These are phyloP conservation scores for Podospora didyma DNA, from an alignment of 495 filamentous ascomycete species.

Conservation along the genomic window DNA sequence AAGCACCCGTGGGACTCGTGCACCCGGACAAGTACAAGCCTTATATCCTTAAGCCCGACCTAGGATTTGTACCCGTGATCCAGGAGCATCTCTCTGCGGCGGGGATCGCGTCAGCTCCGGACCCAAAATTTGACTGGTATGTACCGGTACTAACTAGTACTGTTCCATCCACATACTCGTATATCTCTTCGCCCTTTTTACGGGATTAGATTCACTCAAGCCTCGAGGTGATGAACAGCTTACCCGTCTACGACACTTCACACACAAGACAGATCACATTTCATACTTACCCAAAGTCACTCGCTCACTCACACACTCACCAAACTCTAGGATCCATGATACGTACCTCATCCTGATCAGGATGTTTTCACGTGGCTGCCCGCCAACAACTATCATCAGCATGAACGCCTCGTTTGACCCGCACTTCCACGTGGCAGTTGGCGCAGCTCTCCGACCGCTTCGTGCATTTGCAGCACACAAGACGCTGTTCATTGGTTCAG, in stretches of 20 bases:
- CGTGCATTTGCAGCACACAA: no score
- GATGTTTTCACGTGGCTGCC: slow-evolving; percentile 56
- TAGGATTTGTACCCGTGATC: slow-evolving; percentile 41
- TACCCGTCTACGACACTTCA: no score
- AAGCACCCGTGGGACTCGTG: slow-evolving; percentile 57
- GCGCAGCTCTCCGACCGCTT: slow-evolving; percentile 47
- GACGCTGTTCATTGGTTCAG: slow-evolving; percentile 56
- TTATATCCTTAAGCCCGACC: slow-evolving; percentile 54
- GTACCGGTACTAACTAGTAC: no score
- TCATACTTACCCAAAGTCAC: no score
- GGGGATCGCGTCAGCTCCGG: slow-evolving; percentile 47
- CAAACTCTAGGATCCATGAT: slow-evolving; percentile 49
- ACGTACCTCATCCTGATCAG: slow-evolving; percentile 59
- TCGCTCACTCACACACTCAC: no score
- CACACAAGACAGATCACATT: no score
- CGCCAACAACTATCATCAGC: slow-evolving; percentile 54
- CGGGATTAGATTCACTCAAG: no score
- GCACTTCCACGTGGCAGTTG: slow-evolving; percentile 55
- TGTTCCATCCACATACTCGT: no score
- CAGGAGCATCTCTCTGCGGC: slow-evolving; percentile 38
- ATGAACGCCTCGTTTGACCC: slow-evolving; percentile 59
- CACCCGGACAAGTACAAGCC: slow-evolving; percentile 53
- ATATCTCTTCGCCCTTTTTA: no score
- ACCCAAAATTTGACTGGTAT: slow-evolving; percentile 47
- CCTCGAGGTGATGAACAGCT: no score